Evolutionary conservation across 148 eudicot genomes (phyloP), one percentile per base, ranked within the genome.

Genomic region (Spergularia marina): DNA sequence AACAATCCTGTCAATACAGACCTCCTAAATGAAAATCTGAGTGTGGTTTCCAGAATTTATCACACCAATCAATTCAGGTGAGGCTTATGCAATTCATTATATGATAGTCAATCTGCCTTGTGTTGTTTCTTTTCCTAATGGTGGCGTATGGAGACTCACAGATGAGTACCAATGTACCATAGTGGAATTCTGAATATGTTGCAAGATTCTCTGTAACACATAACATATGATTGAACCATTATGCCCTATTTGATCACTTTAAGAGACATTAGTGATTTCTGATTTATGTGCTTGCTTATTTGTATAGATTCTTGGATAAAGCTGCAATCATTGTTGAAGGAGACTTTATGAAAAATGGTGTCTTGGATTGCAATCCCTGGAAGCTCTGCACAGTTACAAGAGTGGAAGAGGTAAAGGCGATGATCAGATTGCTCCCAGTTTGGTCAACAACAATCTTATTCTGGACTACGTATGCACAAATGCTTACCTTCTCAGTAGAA

Each of bases 391-490:
- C 96, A 15, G 87, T 92, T n/a, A 91, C 93, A 17, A 80, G 80
- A 17, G 93, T 91, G 34, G 93, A 91, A 74, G 91, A 91, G 74
- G 97, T 91, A 47, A 91, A 91, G 80, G 84, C 84, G 88, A 82
- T 91, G 87, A 68, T 72, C 6, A 74, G 84, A 74, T 65, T 91
- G 20, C 58, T 91, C 9, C 97, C 97, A 16, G 72, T 87, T 34
- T 89, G 97, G 97, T 90, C 91, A 13, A 91, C 97, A 75, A 89
- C 93, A 8, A 91, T 91, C 66, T 68, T 91, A 40, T 91, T 89
- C 72, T 91, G 92, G 93, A 87, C 92, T n/a, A 71, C 84, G 4
- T 87, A 91, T 74, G 93, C 97, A 4, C 93, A 91, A 64, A 87
- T 91, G 91, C 88, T 87, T 77, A 87, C 97, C 11, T 91, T 89